phyloP scores from a whole-genome alignment of 495 filamentous ascomycete species.

The Hypoxylon intermedium region DNA sequence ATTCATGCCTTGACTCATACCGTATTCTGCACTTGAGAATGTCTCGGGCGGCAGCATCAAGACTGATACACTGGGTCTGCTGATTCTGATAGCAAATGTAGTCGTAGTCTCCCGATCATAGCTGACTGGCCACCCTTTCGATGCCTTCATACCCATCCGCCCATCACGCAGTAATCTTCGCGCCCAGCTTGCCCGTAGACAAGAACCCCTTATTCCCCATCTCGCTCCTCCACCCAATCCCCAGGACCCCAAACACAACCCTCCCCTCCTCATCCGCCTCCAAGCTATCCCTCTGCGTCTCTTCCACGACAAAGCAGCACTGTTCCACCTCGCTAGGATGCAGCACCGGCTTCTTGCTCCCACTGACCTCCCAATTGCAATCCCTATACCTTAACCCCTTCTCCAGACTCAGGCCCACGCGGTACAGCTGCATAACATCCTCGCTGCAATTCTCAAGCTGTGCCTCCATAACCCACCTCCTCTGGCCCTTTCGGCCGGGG shows the following conservation, averaged over 20 bases:
- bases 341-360: slow-evolving; percentile 65
- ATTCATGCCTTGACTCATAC: background rate
- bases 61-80: too few relatives aligned
- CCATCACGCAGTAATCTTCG: slow-evolving; percentile 42
- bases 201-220: slow-evolving; percentile 91
- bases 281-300: slow-evolving; percentile 58
- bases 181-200: slow-evolving; percentile 82
- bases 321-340: slow-evolving; percentile 88
- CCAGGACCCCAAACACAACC: slow-evolving; percentile 78
- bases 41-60: too few relatives aligned
- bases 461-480: slow-evolving; percentile 76
- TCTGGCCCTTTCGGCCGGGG: slow-evolving; percentile 23
- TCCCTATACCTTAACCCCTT: slow-evolving; percentile 53
- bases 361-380: slow-evolving; percentile 60
- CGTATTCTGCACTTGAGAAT: background rate
- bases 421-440: slow-evolving; percentile 66
- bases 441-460: slow-evolving; percentile 93
- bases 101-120: too few relatives aligned
- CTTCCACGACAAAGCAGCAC: slow-evolving; percentile 85
- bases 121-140: too few relatives aligned
- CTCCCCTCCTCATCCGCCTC: slow-evolving; percentile 61
- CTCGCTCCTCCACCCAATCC: slow-evolving; percentile 83
- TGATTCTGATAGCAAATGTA: too few relatives aligned
- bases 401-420: slow-evolving; percentile 59
- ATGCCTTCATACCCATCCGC: background rate